These are phyloP conservation scores for Pugionium cornutum DNA, from an alignment of 345 rosid genomes.

Conservation along the genomic window DNA sequence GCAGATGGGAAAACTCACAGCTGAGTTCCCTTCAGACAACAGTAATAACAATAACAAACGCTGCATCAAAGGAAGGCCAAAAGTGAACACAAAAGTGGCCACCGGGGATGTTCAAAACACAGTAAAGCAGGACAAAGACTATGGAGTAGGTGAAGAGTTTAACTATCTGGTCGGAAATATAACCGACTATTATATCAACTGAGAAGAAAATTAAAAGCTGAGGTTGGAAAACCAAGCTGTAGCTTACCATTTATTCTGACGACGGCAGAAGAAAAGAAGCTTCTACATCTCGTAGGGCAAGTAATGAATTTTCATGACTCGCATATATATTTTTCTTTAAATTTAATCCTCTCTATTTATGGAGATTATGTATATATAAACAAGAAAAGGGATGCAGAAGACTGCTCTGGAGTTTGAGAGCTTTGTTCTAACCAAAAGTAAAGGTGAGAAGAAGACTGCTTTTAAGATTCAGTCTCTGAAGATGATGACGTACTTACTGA, in stretches of 20 bases:
- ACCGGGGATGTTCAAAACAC: slow-evolving; percentile 44
- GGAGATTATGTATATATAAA: slow-evolving; percentile 33
- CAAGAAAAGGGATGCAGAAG: slow-evolving; percentile 35
- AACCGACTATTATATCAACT: slow-evolving; percentile 59
- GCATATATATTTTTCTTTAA: slow-evolving; percentile 6
- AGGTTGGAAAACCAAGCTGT: slow-evolving; percentile 30
- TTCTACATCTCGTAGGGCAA: slow-evolving; percentile 28
- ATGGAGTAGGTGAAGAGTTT: slow-evolving; percentile 59
- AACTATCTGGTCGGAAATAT: slow-evolving; percentile 69
- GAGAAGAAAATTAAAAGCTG: slow-evolving; percentile 12
- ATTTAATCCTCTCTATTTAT: slow-evolving; percentile 21
- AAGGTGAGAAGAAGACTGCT: slow-evolving; percentile 27
- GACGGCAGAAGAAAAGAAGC: slow-evolving; percentile 24
- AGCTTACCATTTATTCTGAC: slow-evolving; percentile 32
- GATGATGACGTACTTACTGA: slow-evolving; percentile 25
- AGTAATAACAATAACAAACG: slow-evolving; percentile 55
- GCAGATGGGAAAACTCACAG: slow-evolving; percentile 91
- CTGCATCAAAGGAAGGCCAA: slow-evolving; percentile 63
- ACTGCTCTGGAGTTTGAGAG: slow-evolving; percentile 28
- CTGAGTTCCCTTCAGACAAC: slow-evolving; percentile 75
- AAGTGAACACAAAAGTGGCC: slow-evolving; percentile 51
- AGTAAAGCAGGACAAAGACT: slow-evolving; percentile 53
- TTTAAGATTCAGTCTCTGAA: slow-evolving; percentile 30
- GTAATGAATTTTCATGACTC: slow-evolving; percentile 29
- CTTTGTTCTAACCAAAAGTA: slow-evolving; percentile 34